phyloP scores from a whole-genome alignment of 2,329 filamentous ascomycete species.

The Pseudodiploospora longispora region DNA sequence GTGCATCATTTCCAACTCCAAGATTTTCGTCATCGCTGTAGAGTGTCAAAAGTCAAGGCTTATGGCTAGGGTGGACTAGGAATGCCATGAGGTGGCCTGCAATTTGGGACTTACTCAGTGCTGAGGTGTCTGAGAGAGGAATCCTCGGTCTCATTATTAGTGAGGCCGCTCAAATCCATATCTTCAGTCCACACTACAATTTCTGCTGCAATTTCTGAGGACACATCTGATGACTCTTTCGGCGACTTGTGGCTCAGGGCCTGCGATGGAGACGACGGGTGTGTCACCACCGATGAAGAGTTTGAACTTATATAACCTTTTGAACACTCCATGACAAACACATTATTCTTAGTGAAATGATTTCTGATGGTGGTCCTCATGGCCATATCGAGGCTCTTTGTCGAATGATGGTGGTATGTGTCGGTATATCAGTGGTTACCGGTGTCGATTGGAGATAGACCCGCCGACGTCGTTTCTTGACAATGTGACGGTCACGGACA shows the following conservation, averaged over 20 bases:
- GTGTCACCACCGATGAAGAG: slow-evolving; percentile 19
- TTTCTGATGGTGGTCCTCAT: slow-evolving; percentile 19
- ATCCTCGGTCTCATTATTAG: slow-evolving; percentile 15
- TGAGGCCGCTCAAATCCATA: slow-evolving; percentile 23
- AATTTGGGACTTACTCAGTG: slow-evolving; percentile 19
- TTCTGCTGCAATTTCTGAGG: slow-evolving; percentile 30
- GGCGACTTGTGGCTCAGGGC: slow-evolving; percentile 22
- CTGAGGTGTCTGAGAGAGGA: slow-evolving; percentile 14
- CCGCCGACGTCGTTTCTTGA: slow-evolving; percentile 15
- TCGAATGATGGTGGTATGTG: background rate
- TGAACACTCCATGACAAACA: slow-evolving; percentile 16
- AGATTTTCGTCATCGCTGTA: slow-evolving; percentile 15
- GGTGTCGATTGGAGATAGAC: slow-evolving; percentile 6
- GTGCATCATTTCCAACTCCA: slow-evolving; percentile 11
- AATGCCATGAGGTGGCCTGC: background rate
- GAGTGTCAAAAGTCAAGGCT: slow-evolving; percentile 1
- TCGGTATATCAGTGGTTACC: slow-evolving; percentile 6
- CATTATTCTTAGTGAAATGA: slow-evolving; percentile 13
- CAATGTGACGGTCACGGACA: slow-evolving; percentile 14
- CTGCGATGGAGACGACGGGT: slow-evolving; percentile 13
- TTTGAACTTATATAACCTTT: slow-evolving; percentile 14
- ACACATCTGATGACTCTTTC: slow-evolving; percentile 23
- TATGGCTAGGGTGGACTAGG: background rate
- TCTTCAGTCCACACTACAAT: slow-evolving; percentile 38
- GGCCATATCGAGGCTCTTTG: slow-evolving; percentile 11